phyloP scores from a whole-genome alignment of 208 protist species.

The Acanthamoeba rhysodes region DNA sequence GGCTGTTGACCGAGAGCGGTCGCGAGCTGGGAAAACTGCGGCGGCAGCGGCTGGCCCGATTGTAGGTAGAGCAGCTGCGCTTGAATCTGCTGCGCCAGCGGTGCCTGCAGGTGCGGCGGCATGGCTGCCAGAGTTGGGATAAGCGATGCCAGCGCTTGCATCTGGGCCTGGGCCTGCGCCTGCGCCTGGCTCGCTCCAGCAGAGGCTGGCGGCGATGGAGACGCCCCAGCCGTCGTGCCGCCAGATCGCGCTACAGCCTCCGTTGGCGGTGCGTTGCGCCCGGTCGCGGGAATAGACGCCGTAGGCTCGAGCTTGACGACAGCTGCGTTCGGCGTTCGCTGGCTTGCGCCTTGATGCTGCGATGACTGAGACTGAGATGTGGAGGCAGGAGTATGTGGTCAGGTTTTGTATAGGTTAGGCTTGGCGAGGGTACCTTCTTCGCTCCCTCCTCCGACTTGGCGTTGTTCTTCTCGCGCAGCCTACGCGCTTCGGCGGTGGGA shows the following conservation, averaged over 20 bases:
- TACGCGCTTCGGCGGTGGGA: slow-evolving; percentile 21
- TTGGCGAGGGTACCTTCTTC: background rate
- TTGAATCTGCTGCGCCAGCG: slow-evolving; percentile 1
- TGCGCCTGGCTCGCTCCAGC: background rate
- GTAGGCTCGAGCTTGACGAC: too few relatives aligned
- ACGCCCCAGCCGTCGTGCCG: background rate
- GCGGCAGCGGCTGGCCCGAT: background rate
- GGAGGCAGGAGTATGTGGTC: background rate
- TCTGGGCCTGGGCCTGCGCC: background rate
- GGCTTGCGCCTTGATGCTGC: background rate
- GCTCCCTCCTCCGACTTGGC: background rate
- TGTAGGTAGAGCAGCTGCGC: slow-evolving; percentile 3
- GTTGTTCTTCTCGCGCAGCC: background rate
- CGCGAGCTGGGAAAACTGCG: background rate
- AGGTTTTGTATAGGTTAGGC: background rate
- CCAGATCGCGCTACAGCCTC: background rate
- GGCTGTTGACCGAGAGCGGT: background rate
- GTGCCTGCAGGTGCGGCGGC: background rate
- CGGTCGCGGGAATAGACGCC: too few relatives aligned
- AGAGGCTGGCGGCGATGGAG: background rate
- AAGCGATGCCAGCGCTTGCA: background rate
- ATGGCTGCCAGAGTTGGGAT: background rate
- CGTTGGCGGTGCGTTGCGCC: too few relatives aligned
- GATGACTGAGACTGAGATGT: background rate
- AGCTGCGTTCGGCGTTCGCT: background rate